These are phyloP conservation scores for Penicillium robsamsonii DNA, from an alignment of 495 filamentous ascomycete species.

Conservation along the genomic window DNA sequence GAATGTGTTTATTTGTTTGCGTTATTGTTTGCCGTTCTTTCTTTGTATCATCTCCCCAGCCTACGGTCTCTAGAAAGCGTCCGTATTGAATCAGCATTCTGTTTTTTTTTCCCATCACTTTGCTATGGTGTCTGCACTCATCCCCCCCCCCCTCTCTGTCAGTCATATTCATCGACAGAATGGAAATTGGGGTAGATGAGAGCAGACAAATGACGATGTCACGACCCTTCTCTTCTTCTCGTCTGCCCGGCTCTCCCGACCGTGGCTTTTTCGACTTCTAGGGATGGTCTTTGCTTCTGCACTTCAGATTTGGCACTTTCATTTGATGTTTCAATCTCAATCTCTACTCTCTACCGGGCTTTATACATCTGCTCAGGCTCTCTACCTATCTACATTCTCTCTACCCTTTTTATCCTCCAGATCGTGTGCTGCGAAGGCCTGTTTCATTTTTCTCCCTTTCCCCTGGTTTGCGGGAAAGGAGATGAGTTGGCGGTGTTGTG, in stretches of 20 bases:
- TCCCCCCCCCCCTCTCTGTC: neutral
- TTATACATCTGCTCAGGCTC: neutral
- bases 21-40: constrained; percentile 7
- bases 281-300: constrained; percentile 21
- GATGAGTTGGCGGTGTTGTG: constrained; percentile 5
- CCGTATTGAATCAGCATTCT: constrained; percentile 10
- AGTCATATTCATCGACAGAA: constrained; percentile 2
- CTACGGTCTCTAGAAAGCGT: constrained; percentile 7
- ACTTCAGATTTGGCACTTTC: constrained; percentile 12
- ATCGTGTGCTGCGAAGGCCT: constrained; percentile 12
- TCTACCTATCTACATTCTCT: neutral
- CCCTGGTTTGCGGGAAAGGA: neutral
- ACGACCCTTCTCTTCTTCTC: constrained; percentile 33
- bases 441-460: neutral
- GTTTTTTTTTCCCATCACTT: constrained; percentile 4
- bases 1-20: constrained; percentile 13
- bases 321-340: neutral
- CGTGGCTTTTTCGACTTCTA: constrained; percentile 26
- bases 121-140: constrained; percentile 3
- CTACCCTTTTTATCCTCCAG: neutral
- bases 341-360: constrained; percentile 3
- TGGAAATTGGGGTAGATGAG: neutral
- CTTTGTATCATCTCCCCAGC: constrained; percentile 23
- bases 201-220: constrained; percentile 26
- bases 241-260: constrained; percentile 19